Conservation (phyloP, 2,329 filamentous ascomycete genomes). For the Botrytis sinoallii region DNA sequence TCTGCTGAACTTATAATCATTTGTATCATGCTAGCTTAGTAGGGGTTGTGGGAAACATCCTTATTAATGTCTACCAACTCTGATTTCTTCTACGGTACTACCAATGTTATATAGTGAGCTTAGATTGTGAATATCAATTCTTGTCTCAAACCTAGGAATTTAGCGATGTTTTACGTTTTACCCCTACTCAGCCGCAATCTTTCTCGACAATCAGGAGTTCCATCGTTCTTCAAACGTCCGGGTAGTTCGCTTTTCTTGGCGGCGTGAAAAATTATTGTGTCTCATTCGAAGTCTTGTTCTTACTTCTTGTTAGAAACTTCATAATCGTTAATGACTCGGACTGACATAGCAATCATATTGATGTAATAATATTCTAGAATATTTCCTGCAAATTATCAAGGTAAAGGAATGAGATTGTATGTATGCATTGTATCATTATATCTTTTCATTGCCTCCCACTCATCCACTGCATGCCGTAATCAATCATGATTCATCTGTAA, state of each 20-base stretch:
- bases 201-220: not conserved
- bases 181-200: not conserved
- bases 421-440: not conserved
- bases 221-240: not conserved
- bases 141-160: not conserved
- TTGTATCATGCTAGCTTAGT: not conserved
- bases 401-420: not conserved
- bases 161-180: not conserved
- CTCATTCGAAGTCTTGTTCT: not conserved
- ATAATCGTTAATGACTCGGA: not conserved
- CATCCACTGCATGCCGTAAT: not conserved
- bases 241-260: not conserved
- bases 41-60: fast-evolving
- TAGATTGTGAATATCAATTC: not conserved
- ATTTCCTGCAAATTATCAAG: not conserved
- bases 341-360: not conserved
- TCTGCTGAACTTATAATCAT: not conserved
- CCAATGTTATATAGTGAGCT: not conserved
- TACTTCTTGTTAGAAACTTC: not conserved
- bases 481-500: not conserved
- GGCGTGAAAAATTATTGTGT: not conserved
- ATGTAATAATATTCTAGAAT: too few species aligned
- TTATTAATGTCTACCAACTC: not conserved
- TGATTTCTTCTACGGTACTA: not conserved
- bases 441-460: not conserved